A percentile compares a stretch with the other conserved stretches of the same genome.
These are phyloP conservation scores for Solanum chiquidenum DNA, from an alignment of 257 asterid genomes.

Conservation along the genomic window DNA sequence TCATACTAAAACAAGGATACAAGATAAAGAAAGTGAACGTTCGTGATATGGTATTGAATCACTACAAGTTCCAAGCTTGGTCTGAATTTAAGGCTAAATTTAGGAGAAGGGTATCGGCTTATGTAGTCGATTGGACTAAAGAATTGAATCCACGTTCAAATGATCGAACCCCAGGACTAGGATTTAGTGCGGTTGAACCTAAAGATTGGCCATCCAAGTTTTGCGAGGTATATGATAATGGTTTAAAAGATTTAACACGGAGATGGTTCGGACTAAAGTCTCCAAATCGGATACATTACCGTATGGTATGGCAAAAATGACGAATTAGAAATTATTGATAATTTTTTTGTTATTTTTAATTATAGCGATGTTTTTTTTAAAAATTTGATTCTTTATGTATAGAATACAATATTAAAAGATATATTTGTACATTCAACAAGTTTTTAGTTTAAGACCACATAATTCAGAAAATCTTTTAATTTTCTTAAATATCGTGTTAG, in stretches of 20 bases:
- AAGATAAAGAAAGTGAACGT: conserved; percentile 11
- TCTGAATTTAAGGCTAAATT: conserved; percentile 85
- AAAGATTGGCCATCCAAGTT: conserved; percentile 51
- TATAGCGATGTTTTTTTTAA: background rate
- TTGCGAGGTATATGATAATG: conserved; percentile 48
- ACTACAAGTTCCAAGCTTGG: conserved; percentile 91
- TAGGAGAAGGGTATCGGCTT: conserved; percentile 77
- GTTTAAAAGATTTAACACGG: conserved; percentile 34
- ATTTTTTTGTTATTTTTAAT: background rate
- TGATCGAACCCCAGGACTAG: conserved; percentile 72
- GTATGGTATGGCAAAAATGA: conserved; percentile 48
- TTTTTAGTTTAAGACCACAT: too few relatives aligned
- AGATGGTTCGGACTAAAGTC: conserved; percentile 49
- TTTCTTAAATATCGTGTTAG: too few relatives aligned
- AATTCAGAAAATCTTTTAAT: too few relatives aligned
- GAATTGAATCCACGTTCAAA: conserved; percentile 51
- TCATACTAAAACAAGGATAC: conserved; percentile 35
- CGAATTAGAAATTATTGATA: background rate
- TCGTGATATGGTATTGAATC: conserved; percentile 40
- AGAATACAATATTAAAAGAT: too few relatives aligned
- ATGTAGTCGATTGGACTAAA: conserved; percentile 68
- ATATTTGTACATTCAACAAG: too few relatives aligned
- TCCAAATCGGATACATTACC: conserved; percentile 9
- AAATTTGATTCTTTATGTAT: background rate
- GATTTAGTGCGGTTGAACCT: conserved; percentile 50